These are phyloP conservation scores for Lonicera japonica DNA, from an alignment of 129 eudicot species.

Conservation along the genomic window DNA sequence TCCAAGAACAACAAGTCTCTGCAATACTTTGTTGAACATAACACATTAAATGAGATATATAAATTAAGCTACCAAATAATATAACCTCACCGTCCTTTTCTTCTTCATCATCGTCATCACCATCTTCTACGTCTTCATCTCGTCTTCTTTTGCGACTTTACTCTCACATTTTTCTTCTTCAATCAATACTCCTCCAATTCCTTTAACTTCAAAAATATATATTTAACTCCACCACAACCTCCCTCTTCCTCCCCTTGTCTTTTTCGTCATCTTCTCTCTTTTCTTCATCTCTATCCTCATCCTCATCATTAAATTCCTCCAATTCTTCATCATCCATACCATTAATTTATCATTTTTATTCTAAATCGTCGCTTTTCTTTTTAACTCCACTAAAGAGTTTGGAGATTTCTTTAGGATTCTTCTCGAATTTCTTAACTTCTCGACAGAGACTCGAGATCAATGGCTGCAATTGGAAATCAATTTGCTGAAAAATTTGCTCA, in stretches of 20 bases:
- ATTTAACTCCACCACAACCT: slow-evolving; percentile 46
- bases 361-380: slow-evolving; percentile 10
- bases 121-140: slow-evolving; percentile 39
- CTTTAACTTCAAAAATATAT: slow-evolving; percentile 61
- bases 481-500: slow-evolving; percentile 96
- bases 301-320: slow-evolving; percentile 17
- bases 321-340: slow-evolving; percentile 16
- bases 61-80: slow-evolving; percentile 5
- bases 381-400: slow-evolving; percentile 18
- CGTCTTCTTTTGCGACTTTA: slow-evolving; percentile 14
- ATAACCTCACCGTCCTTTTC: slow-evolving; percentile 60
- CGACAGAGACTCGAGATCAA: slow-evolving; percentile 44
- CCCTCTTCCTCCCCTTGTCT: slow-evolving; percentile 19
- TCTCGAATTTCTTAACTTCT: slow-evolving; percentile 54
- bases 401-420: slow-evolving; percentile 38
- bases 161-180: slow-evolving; percentile 20
- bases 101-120: slow-evolving; percentile 27
- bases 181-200: slow-evolving; percentile 64
- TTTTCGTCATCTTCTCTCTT: slow-evolving; percentile 17
- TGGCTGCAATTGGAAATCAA: slow-evolving; percentile 76
- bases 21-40: not conserved
- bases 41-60: not conserved
- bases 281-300: slow-evolving; percentile 31
- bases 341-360: slow-evolving; percentile 3
- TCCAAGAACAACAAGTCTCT: not conserved